A percentile compares a stretch with the other conserved stretches of the same genome.
These are phyloP conservation scores for Ziziphus jujuba DNA, from an alignment of 306 rosid genomes.

Conservation along the genomic window DNA sequence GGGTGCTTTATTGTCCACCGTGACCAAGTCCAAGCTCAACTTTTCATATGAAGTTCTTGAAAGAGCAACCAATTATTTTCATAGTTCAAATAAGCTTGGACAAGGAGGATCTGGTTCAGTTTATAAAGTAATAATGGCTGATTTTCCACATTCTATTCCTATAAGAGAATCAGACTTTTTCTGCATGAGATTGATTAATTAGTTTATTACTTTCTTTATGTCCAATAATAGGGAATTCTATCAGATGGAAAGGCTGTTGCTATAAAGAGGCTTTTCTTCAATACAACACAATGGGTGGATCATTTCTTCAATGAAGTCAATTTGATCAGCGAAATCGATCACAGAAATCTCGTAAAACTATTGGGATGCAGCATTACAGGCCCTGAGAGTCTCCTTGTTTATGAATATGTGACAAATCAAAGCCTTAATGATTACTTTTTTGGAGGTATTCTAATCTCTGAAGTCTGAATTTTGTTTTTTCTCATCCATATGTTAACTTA, in stretches of 20 bases:
- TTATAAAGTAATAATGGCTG: conserved; percentile 46
- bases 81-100: conserved; percentile 58
- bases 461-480: not conserved
- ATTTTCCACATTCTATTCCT: not conserved
- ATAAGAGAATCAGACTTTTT: not conserved
- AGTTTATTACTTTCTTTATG: conserved; percentile 2
- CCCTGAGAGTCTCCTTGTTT: conserved; percentile 78
- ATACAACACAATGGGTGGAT: conserved; percentile 50
- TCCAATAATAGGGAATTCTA: conserved; percentile 32
- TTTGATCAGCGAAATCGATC: conserved; percentile 40
- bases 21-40: conserved; percentile 59
- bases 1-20: conserved; percentile 47
- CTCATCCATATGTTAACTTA: not conserved
- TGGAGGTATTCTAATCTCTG: conserved; percentile 36
- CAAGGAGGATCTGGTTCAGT: conserved; percentile 89
- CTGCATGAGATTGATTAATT: not conserved
- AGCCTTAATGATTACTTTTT: conserved; percentile 58
- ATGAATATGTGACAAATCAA: conserved; percentile 60
- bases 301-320: conserved; percentile 51
- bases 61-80: conserved; percentile 64
- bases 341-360: conserved; percentile 52
- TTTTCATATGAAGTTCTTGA: conserved; percentile 65
- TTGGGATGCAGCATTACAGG: conserved; percentile 76
- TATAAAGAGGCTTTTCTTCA: conserved; percentile 60
- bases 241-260: conserved; percentile 40